Evolutionary conservation across 225 moss, liverwort and hornwort genomes (phyloP), one percentile per base, ranked within the genome.

Genomic region (Polytrichum commune): DNA sequence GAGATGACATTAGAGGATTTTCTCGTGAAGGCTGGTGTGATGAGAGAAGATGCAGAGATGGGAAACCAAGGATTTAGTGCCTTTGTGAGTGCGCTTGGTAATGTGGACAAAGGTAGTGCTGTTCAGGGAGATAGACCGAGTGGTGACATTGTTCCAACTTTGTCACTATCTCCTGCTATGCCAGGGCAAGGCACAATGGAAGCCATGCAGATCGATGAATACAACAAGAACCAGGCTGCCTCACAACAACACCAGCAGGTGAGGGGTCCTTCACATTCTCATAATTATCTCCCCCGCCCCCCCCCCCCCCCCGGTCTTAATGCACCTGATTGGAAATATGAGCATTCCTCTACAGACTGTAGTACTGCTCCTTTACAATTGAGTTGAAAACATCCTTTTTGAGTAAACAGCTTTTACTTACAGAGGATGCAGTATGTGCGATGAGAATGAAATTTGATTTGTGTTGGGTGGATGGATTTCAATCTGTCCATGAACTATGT

Each of bases 1-100:
- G 92, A 91, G 77, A 94, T 98, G 97, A 98, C 97, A 4, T 71
- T 98, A 23, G 97, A 98, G 84, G 97, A 91, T 75, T 98, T 98
- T 63, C 87, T 98, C 64, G 90, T 92, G 19, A 98, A 92, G 74
- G 94, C 97, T 1, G 97, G 97, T 22, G 90, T 94, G 4, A 91
- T 94, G 66, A 82, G 86, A 75, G 97, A 97, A 35, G 94, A 91
- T 5, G 77, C 88, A 8, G 92, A 88, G 69, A 64, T 79, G 7
- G 76, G 76, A 4, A 68, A 75, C 4, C 80, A 88, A 53, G 74
- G 80, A 32, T 89, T 86, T 63, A 70, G 75, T 60, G 74, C 86
- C 23, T 85, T 77, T 64, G 65, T 60, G 27, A 72, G 86, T 26
- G 57, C 76, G 4, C 30, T 81, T 32, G 74, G 77, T 0, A 80